Evolutionary conservation across 2,329 filamentous ascomycete genomes (phyloP), one percentile per base, ranked within the genome.

Genomic region (Aureobasidium namibiae): DNA sequence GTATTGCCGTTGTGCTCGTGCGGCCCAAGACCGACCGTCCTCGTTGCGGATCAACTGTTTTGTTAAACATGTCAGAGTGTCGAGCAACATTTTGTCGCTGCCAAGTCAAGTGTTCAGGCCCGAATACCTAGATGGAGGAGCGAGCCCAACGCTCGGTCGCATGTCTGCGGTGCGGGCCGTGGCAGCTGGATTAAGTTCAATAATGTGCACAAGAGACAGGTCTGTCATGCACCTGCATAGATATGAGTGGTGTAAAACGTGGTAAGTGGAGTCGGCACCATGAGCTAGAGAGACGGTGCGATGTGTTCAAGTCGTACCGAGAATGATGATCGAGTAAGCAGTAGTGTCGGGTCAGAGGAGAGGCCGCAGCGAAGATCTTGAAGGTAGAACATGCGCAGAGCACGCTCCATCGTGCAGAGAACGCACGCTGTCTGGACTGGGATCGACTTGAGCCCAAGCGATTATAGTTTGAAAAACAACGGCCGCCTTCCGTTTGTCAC

Each of bases 391-490:
- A 56, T 31, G 41, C 16, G 31, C 41, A 57, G 14, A 57, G 54
- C 54, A 57, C 54, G 54, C 41, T 38, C 42, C 54, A 31, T 36
- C 42, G 48, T 48, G 42, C 54, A 48, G 33, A 38, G 18, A 33
- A 34, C 11, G 11, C 53, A 38, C 41, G 53, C 53, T 42, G 31
- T 29, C 18, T 45, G 39, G 29, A 45, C 53, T 46, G 50, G 50
- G 34, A 54, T 38, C 38, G 50, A 39, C 50, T 44, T 42, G 26
- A 44, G 50, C 50, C 29, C 38, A 39, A 38, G 38, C 29, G 24
- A 45, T 56, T 56, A 56, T 56, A 56, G 53, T 56, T 56, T 39
- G 49, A 14, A 56, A 38, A 56, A 23, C 38, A 44, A 21, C 53
- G 21, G 41, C 53, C 39, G 53, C 21, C 39, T 21, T 56, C 38